Percentiles rank a stretch among this genome's conserved stretches.
Conservation (phyloP, 495 filamentous ascomycete genomes). For the Hypoxylon rickii region DNA sequence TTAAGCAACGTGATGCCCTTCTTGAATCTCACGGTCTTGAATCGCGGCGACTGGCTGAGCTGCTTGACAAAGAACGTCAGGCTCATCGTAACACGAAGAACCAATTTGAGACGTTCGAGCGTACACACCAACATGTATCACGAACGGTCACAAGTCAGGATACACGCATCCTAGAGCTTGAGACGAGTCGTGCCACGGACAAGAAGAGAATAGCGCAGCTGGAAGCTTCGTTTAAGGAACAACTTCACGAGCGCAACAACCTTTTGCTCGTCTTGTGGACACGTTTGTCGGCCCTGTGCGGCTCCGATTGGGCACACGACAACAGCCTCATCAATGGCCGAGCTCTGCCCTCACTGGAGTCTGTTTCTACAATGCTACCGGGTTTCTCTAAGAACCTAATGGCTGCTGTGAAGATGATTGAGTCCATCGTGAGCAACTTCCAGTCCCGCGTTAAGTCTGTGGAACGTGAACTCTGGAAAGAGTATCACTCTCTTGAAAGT, state of each 20-base stretch:
- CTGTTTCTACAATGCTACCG: slow-evolving; percentile 77
- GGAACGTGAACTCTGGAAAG: slow-evolving; percentile 85
- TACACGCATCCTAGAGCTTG: slow-evolving; percentile 80
- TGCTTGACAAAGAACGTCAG: slow-evolving; percentile 89
- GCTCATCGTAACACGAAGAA: slow-evolving; percentile 81
- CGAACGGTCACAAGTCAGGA: slow-evolving; percentile 84
- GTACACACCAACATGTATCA: slow-evolving; percentile 80
- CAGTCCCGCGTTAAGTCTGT: slow-evolving; percentile 77
- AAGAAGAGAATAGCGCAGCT: slow-evolving; percentile 72
- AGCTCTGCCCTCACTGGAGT: slow-evolving; percentile 75
- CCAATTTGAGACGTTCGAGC: slow-evolving; percentile 84
- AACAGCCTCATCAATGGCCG: slow-evolving; percentile 89
- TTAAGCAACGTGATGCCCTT: slow-evolving; percentile 89
- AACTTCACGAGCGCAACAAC: slow-evolving; percentile 86
- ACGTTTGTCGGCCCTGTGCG: slow-evolving; percentile 81
- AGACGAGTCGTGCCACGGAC: slow-evolving; percentile 71
- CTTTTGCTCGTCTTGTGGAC: slow-evolving; percentile 87
- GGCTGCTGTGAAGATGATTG: slow-evolving; percentile 84
- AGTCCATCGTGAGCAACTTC: slow-evolving; percentile 79
- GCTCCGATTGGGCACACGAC: slow-evolving; percentile 87
- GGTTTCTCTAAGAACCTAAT: slow-evolving; percentile 88
- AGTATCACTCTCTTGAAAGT: slow-evolving; percentile 85
- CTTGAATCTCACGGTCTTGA: slow-evolving; percentile 89
- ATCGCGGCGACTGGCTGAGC: slow-evolving; percentile 77
- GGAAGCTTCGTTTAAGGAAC: slow-evolving; percentile 80